Conservation (phyloP, 2,329 filamentous ascomycete genomes). For the Colletotrichum sp. region DNA sequence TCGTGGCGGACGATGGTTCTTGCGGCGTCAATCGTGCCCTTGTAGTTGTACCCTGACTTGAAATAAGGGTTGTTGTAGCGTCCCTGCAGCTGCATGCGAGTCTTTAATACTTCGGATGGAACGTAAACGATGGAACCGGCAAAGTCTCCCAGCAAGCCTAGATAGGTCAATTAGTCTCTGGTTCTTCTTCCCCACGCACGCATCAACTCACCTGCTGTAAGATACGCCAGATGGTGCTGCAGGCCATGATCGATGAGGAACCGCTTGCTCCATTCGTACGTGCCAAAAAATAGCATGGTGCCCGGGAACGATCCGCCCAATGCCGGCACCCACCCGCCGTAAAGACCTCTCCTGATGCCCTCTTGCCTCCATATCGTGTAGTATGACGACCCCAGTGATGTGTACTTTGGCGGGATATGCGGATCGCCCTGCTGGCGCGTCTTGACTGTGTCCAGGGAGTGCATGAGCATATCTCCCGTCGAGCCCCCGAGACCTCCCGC, state of each 20-base stretch:
- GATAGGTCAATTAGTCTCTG: not conserved
- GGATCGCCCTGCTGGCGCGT: slow-evolving; percentile 97
- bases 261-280: slow-evolving; percentile 95
- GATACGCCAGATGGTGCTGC: slow-evolving; percentile 82
- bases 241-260: slow-evolving; percentile 85
- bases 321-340: slow-evolving; percentile 91
- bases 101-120: slow-evolving; percentile 96
- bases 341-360: slow-evolving; percentile 83
- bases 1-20: slow-evolving; percentile 85
- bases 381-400: slow-evolving; percentile 88
- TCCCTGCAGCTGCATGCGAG: slow-evolving; percentile 92
- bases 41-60: slow-evolving; percentile 94
- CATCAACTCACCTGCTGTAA: slow-evolving; percentile 71
- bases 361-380: slow-evolving; percentile 93
- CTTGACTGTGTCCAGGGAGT: slow-evolving; percentile 98
- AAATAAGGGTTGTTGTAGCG: slow-evolving; percentile 95
- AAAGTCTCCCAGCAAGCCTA: slow-evolving; percentile 91
- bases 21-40: slow-evolving; percentile 80
- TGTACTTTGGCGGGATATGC: slow-evolving; percentile 90
- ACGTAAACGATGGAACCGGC: slow-evolving; percentile 94
- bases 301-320: slow-evolving; percentile 92
- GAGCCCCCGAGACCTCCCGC: slow-evolving; percentile 92
- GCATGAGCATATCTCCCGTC: slow-evolving; percentile 97
- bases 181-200: not conserved
- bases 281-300: slow-evolving; percentile 93